Percentiles rank a stretch among this genome's conserved stretches.
Evolutionary conservation across 2,329 filamentous ascomycete genomes (phyloP).

Genomic region (Xylariaceae sp.): DNA sequence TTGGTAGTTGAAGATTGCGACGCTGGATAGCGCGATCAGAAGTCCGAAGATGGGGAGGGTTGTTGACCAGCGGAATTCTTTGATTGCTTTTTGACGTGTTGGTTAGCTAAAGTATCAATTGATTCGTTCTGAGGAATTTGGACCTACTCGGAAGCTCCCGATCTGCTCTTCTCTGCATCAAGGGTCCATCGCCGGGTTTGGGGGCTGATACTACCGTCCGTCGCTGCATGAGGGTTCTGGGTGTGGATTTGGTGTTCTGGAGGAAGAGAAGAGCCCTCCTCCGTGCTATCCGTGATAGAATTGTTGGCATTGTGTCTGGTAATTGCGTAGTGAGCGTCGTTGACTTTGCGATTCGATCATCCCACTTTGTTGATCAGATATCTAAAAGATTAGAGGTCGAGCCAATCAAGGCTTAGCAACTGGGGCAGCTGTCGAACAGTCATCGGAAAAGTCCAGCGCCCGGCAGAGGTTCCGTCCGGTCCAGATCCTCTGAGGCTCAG

Average conservation of each 20-base stretch:
- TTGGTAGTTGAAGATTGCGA: conserved; percentile 99
- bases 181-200: conserved; percentile 57
- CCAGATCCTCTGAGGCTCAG: too few relatives aligned
- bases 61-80: conserved; percentile 61
- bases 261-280: conserved; percentile 28
- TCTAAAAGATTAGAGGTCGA: background rate
- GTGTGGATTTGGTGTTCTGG: conserved; percentile 17
- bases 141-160: conserved; percentile 62
- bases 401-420: background rate
- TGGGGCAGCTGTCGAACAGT: background rate
- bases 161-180: conserved; percentile 64
- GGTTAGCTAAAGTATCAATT: background rate
- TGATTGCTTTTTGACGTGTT: conserved; percentile 26
- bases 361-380: conserved; percentile 5
- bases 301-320: conserved; percentile 15
- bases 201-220: conserved; percentile 55
- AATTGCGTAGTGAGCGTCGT: conserved; percentile 2
- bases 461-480: background rate
- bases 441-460: background rate
- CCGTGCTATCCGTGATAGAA: conserved; percentile 36
- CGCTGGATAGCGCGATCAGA: conserved; percentile 66
- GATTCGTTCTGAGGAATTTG: background rate
- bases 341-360: conserved; percentile 9
- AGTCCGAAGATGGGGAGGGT: conserved; percentile 79
- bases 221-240: conserved; percentile 27